These are phyloP conservation scores for Eucalyptus viminalis DNA, from an alignment of 345 rosid genomes.

Conservation along the genomic window DNA sequence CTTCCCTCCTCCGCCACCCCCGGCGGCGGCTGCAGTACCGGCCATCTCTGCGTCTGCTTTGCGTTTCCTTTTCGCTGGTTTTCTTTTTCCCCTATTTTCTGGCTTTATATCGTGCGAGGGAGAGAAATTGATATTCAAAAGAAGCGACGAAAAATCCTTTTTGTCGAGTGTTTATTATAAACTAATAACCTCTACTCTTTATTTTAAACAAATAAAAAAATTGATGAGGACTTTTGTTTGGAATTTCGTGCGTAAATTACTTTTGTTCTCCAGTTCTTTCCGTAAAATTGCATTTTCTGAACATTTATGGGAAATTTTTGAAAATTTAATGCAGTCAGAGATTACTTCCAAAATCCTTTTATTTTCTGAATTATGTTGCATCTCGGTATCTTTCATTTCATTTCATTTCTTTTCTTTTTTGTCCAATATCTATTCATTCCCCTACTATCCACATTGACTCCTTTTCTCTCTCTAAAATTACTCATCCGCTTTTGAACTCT, in stretches of 20 bases:
- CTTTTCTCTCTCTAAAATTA: not conserved
- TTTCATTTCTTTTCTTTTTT: not conserved
- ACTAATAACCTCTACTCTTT: not conserved
- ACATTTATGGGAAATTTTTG: not conserved
- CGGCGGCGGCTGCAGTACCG: constrained; percentile 3
- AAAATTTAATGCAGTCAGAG: not conserved
- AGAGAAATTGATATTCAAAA: not conserved
- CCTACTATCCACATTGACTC: not conserved
- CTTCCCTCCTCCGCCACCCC: constrained; percentile 47
- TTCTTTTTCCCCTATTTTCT: not conserved
- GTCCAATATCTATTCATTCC: not conserved
- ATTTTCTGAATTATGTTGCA: not conserved
- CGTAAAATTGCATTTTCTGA: not conserved
- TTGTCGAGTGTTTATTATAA: not conserved
- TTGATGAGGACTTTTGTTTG: not conserved
- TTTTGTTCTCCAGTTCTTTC: not conserved
- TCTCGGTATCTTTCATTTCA: not conserved
- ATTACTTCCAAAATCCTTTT: not conserved
- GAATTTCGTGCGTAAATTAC: not conserved
- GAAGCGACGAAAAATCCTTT: not conserved
- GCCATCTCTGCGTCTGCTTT: constrained; percentile 26
- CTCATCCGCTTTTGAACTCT: not conserved
- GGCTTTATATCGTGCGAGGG: not conserved
- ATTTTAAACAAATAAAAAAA: no score
- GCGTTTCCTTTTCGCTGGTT: not conserved